A percentile compares a stretch with the other conserved stretches of the same genome.
phyloP scores from a whole-genome alignment of 495 filamentous ascomycete species.

The Xylaria castorea region DNA sequence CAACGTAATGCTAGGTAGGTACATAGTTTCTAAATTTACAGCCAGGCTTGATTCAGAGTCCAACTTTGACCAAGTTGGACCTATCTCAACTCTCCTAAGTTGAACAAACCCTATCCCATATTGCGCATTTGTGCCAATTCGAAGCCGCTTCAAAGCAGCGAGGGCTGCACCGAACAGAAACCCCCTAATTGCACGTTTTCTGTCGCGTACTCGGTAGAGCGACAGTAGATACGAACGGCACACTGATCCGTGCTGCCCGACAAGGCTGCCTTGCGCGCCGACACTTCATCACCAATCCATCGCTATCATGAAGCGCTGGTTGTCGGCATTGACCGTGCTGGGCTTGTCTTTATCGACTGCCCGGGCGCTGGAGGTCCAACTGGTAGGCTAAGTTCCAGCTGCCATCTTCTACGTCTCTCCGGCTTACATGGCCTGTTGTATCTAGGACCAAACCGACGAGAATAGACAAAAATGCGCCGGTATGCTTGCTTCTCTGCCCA shows the following conservation, averaged over 20 bases:
- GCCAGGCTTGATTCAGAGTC: neutral
- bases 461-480: constrained; percentile 84
- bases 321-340: constrained; percentile 45
- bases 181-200: neutral
- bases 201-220: neutral
- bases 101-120: neutral
- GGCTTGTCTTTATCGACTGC: constrained; percentile 63
- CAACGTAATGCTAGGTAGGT: constrained; percentile 5
- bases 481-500: constrained; percentile 32
- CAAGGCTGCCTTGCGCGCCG: constrained; percentile 43
- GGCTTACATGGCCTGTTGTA: constrained; percentile 15
- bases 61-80: neutral
- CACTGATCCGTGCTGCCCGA: constrained; percentile 23
- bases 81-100: neutral
- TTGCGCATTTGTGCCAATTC: neutral
- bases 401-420: neutral
- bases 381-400: constrained; percentile 36
- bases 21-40: constrained; percentile 8
- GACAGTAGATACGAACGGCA: constrained; percentile 18
- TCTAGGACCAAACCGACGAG: constrained; percentile 74
- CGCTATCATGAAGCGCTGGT: constrained; percentile 51
- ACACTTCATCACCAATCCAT: constrained; percentile 27
- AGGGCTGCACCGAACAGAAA: neutral
- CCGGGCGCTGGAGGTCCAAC: constrained; percentile 69
- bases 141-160: neutral